Conservation (phyloP, 2,329 filamentous ascomycete species). For the Paracamarosporium sp. region DNA sequence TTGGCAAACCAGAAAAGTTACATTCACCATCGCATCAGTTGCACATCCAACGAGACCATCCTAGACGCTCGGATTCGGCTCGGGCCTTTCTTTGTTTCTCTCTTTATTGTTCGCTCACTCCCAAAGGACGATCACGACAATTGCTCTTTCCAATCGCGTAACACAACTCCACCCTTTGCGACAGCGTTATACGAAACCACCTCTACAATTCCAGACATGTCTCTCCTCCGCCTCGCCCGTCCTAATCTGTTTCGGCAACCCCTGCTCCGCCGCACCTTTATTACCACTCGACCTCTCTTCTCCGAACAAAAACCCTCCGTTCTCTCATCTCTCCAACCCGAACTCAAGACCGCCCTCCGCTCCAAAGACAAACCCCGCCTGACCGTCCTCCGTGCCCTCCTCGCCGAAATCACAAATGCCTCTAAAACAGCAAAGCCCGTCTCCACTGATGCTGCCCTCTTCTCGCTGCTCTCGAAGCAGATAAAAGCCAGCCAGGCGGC, state of each 20-base stretch:
- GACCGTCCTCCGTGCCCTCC: slow-evolving; percentile 70
- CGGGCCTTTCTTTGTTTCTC: background rate
- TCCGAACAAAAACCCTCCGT: slow-evolving; percentile 33
- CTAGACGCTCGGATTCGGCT: background rate
- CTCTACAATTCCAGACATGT: slow-evolving; percentile 24
- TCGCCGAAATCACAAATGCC: slow-evolving; percentile 75
- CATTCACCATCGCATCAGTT: background rate
- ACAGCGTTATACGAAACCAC: background rate
- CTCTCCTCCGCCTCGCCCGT: slow-evolving; percentile 30
- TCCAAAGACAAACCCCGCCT: slow-evolving; percentile 65
- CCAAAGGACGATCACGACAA: background rate
- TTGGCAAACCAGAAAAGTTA: slow-evolving; percentile 8
- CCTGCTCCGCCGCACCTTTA: slow-evolving; percentile 26
- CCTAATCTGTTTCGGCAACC: slow-evolving; percentile 22
- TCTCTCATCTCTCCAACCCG: slow-evolving; percentile 52
- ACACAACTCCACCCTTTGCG: background rate
- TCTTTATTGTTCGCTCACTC: background rate
- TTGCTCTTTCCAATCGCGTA: background rate
- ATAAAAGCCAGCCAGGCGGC: slow-evolving; percentile 65
- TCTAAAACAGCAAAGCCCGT: slow-evolving; percentile 77
- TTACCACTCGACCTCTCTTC: slow-evolving; percentile 27
- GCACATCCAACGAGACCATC: background rate
- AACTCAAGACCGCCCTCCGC: slow-evolving; percentile 57
- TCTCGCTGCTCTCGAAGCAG: slow-evolving; percentile 71
- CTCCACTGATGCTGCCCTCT: slow-evolving; percentile 71